These are phyloP conservation scores for Yamadazyma aaseri DNA, from an alignment of 1,139 yeast species.

Conservation along the genomic window DNA sequence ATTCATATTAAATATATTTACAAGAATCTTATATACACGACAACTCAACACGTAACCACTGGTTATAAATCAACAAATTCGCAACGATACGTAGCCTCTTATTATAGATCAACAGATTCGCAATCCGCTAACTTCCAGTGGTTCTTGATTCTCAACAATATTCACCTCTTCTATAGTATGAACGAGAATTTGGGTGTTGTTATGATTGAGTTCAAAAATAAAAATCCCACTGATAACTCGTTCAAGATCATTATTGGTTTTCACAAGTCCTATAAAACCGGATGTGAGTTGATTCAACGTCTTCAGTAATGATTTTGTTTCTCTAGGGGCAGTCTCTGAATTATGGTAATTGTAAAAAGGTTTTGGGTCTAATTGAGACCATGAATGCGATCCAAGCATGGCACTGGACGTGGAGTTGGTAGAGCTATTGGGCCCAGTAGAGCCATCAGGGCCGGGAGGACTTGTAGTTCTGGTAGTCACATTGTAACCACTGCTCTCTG, in stretches of 20 bases:
- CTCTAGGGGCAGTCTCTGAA: neutral
- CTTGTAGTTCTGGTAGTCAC: neutral
- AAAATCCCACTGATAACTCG: conserved; percentile 67
- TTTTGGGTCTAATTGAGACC: conserved; percentile 33
- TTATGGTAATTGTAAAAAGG: conserved; percentile 3
- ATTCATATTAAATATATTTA: neutral
- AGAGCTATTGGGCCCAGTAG: neutral
- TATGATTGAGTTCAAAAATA: conserved; percentile 66
- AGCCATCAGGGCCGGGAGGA: neutral
- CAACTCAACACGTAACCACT: conserved; percentile 4
- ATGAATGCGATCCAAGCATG: conserved; percentile 36
- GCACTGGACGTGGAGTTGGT: conserved; percentile 37
- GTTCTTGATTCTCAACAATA: conserved; percentile 48
- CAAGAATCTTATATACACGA: conserved; percentile 1
- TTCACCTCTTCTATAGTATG: conserved; percentile 80
- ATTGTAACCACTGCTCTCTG: conserved; percentile 5
- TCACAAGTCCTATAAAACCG: conserved; percentile 33
- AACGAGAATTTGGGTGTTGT: conserved; percentile 58
- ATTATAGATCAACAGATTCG: conserved; percentile 29
- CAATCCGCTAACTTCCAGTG: conserved; percentile 29
- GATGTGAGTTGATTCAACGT: conserved; percentile 24
- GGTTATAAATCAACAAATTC: too few species aligned
- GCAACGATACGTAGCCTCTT: too few species aligned
- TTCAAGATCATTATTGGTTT: conserved; percentile 36
- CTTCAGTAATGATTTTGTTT: conserved; percentile 1